Evolutionary conservation across 2,329 filamentous ascomycete genomes (phyloP), one percentile per base, ranked within the genome.

Genomic region (Ophiosphaerella narmari): DNA sequence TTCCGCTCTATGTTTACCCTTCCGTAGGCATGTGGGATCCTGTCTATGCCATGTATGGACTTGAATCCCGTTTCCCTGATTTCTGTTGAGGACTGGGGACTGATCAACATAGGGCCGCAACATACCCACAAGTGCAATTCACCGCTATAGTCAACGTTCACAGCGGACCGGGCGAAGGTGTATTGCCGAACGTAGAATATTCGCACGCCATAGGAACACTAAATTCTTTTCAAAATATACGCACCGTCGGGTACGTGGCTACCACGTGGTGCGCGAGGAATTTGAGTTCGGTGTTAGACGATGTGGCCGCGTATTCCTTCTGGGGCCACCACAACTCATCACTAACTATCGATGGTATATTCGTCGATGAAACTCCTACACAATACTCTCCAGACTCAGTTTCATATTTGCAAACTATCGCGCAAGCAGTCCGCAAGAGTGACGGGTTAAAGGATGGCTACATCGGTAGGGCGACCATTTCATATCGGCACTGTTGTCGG

Each of bases 1-100:
- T 81, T 38, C 78, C 77, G 52, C 75, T 80, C 44, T 80, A 80
- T 62, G 68, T 80, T 36, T 80, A 80, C 63, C 77, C 77, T 48
- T 68, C 69, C 34, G 67, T 72, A n/a, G 76, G 73, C 37, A 75
- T 76, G 18, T 80, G 78, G 77, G 63, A 74, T 53, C 74, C 76
- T 12, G 63, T 80, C 50, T 73, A 75, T 59, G 57, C 74, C 54
- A 74, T 74, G 77, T 80, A 60, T 46, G 59, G 39, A 47, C 26
- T 37, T 40, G 31, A 39, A 39, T 38, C 11, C 40, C 43, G 41
- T 14, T 31, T 35, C 34, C 7, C 23, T 53, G 14, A 14, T 26
- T 7, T 24, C 26, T 42, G 21, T 18, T 39, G 43, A 34, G 31
- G 26, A 31, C 41, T 39, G 4, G 26, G 32, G 23, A 52, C 53